Conservation (phyloP, 2,329 filamentous ascomycete genomes). For the Pestalotiopsis sp. region DNA sequence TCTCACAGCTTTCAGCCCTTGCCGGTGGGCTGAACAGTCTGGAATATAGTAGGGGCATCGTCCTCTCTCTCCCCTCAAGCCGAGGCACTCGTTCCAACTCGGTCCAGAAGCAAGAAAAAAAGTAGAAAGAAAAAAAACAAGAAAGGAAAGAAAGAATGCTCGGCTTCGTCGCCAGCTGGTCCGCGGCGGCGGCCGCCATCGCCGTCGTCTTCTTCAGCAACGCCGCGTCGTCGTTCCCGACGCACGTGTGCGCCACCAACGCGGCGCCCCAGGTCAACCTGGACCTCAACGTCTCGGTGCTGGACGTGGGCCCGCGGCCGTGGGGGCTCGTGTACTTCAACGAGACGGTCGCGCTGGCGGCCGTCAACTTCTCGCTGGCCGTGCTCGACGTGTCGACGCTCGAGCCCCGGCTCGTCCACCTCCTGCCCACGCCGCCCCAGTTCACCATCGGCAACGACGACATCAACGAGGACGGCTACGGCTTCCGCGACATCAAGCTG, state of each 20-base stretch:
- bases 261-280: constrained; percentile 1
- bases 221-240: neutral
- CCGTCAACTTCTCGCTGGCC: constrained; percentile 8
- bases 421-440: neutral
- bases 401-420: neutral
- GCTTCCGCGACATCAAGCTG: constrained; percentile 5
- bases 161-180: neutral
- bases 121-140: neutral
- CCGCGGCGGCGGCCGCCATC: constrained; percentile 2
- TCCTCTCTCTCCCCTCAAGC: neutral
- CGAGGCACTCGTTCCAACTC: neutral
- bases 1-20: neutral
- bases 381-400: neutral
- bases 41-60: neutral
- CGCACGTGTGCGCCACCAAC: constrained; percentile 10
- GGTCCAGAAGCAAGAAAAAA: neutral
- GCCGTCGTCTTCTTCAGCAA: neutral
- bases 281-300: neutral
- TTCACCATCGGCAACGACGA: constrained; percentile 1
- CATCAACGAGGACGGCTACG: constrained; percentile 5
- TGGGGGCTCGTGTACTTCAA: constrained; percentile 8
- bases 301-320: neutral
- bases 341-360: constrained; percentile 1
- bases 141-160: neutral
- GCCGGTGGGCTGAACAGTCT: neutral